Evolutionary conservation across 306 rosid species (phyloP), one percentile per base, ranked within the genome.

Genomic region (Fagus sylvatica): DNA sequence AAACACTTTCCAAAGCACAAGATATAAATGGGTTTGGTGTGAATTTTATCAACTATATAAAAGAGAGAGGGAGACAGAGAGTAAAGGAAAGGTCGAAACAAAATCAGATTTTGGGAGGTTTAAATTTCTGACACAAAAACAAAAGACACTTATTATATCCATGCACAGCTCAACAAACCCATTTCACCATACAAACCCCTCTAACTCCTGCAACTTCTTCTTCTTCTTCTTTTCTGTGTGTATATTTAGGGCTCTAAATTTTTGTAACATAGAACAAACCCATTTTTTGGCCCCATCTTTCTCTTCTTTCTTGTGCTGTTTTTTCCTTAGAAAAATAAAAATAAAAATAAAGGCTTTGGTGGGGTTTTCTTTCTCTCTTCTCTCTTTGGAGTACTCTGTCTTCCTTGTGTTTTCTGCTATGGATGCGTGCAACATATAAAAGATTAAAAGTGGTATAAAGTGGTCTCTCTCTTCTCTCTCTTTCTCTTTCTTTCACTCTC

Each of bases 341-440:
- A 59, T 48, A n/a, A 11, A 59, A 70, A 61, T 61, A 76, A 72
- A 78, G 60, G 71, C 64, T 33, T 74, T 77, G 73, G 69, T 69
- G 76, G 84, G 72, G 74, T 74, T 71, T 72, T 65, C 70, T 74
- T 17, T 43, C 71, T 71, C 68, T 73, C 69, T 17, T 22, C 75
- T 48, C 75, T 48, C 43, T 67, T 71, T 68, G 81, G 73, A 82
- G 81, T 82, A 77, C 85, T 79, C 85, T 81, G 81, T 74, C 83
- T 89, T 86, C 84, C 89, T 90, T 92, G 80, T 94, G 86, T 85
- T 79, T 83, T 87, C 88, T 77, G 77, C 83, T 78, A 85, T 88
- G 91, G 94, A 90, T 91, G 94, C 96, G 94, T 91, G 97, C 97
- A 90, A 87, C 88, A 91, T 89, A 90, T 90, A 90, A 92, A 46